Base-by-base conservation (phyloP, 129 eudicot species). In the Smallanthus sonchifolius region DNA sequence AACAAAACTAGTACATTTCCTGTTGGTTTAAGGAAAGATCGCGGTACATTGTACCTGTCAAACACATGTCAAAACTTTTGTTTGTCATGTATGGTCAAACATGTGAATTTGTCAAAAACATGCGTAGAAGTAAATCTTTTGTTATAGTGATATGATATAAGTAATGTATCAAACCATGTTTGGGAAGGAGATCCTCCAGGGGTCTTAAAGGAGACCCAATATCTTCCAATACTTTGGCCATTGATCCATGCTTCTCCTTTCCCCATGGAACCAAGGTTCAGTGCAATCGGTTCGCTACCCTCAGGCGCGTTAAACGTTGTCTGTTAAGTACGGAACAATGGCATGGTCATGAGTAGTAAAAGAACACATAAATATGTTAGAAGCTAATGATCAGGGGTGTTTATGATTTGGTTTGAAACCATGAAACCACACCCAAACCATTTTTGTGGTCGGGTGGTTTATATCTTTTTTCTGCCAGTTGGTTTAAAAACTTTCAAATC, bases 231-330 rank as follows among this genome's bases (percentile, higher is more conserved):
- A 75, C 96, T 90, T 79, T 89, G 88, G 11, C 96, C 96, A 75
- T 92, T 92, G 38, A 92, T 55, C 98, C 98, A 92, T 66, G 75
- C 95, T 87, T 92, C 86, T 11, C 98, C 98, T 84, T 92, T 92
- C 32, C 96, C 98, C 98, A 92, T 92, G 13, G 96, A 82, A 19
- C 86, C 88, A 15, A 92, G 92, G 68, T 92, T 85, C 73, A 92
- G 52, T 9, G 90, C 92, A 48, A 92, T 45, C 2, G 98, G 85
- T 52, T 84, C 88, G 24, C 17, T 71, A 2, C 96, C 92, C 15
- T 40, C 68, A 6, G 96, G 96, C 28, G 88, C 84, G 80, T 90
- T 89, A 63, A 92, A 92, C 59, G n/a, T 43, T 1, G 92, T 79
- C 97, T 92, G 82, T 61, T 5, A 74, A 15, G 48, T 59, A 17